Conservation (phyloP, 192 early-diverging fungal species). For the Obelidium mucronatum region DNA sequence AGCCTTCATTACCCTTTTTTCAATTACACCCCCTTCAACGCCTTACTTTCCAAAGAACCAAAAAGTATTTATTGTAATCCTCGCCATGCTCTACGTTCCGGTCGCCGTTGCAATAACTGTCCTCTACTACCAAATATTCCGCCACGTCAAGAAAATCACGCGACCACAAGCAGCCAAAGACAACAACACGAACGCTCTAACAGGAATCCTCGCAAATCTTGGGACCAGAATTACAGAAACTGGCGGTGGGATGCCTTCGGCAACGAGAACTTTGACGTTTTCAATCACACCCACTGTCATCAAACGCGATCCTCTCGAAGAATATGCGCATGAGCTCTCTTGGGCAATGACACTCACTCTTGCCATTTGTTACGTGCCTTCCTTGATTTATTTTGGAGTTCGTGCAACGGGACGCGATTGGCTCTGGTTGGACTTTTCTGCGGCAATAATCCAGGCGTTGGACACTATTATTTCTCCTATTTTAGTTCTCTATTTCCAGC, state of each 20-base stretch:
- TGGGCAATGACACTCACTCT: background rate
- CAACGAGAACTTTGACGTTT: background rate
- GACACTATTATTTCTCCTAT: background rate
- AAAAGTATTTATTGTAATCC: background rate
- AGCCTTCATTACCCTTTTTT: background rate
- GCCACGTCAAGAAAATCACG: background rate
- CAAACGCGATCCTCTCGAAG: background rate
- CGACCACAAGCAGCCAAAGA: background rate
- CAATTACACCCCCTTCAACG: background rate
- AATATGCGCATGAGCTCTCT: slow-evolving; percentile 3
- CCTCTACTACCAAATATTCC: background rate
- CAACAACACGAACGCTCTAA: too few relatives aligned
- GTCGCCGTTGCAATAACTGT: background rate
- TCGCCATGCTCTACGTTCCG: background rate
- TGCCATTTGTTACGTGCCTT: background rate
- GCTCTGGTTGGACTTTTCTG: background rate
- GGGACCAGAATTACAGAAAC: too few relatives aligned
- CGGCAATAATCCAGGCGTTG: background rate
- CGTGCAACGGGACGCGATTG: background rate
- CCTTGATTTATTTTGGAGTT: background rate
- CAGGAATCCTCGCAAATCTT: too few relatives aligned
- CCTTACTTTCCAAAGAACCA: background rate
- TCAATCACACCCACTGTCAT: background rate
- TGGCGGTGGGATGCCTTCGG: too few relatives aligned
- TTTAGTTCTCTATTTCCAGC: slow-evolving; percentile 6